Percentiles rank a stretch among this genome's conserved stretches.
These are phyloP conservation scores for Avicennia marina DNA, from an alignment of 257 asterid genomes.

Conservation along the genomic window DNA sequence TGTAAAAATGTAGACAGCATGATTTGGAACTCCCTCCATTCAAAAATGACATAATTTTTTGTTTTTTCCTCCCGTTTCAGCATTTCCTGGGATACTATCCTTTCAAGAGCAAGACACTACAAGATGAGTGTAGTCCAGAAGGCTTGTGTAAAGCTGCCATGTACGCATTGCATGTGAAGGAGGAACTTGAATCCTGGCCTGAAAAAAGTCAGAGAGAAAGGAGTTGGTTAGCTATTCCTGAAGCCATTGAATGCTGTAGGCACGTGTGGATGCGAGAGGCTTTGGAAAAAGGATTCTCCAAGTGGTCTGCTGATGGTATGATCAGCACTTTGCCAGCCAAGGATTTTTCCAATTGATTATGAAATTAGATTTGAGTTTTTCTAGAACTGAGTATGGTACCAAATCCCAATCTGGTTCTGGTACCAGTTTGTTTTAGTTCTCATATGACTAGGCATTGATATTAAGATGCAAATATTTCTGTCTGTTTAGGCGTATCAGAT, in stretches of 20 bases:
- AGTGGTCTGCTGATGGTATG: constrained; percentile 51
- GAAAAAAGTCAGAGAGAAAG: constrained; percentile 25
- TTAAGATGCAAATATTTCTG: too few relatives aligned
- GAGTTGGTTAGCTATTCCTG: constrained; percentile 52
- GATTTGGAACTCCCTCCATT: too few relatives aligned
- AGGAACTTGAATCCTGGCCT: constrained; percentile 89
- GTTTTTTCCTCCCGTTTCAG: constrained; percentile 34
- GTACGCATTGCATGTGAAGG: constrained; percentile 79
- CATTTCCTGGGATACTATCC: constrained; percentile 71
- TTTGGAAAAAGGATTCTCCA: constrained; percentile 43
- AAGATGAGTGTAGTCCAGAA: constrained; percentile 80
- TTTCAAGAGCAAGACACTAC: constrained; percentile 87
- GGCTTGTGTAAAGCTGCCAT: constrained; percentile 84
- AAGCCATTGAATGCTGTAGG: constrained; percentile 45
- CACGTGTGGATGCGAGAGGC: constrained; percentile 64
- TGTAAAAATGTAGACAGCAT: too few relatives aligned
- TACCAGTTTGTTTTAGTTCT: too few relatives aligned
- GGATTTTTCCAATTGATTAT: not conserved
- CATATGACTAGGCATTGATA: too few relatives aligned
- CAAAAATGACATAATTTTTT: too few relatives aligned
- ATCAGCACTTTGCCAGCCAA: constrained; percentile 25
- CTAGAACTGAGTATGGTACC: too few relatives aligned
- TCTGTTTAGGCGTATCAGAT: too few relatives aligned
- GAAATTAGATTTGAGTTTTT: too few relatives aligned
- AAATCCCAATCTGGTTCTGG: too few relatives aligned